Evolutionary conservation across 2,329 filamentous ascomycete genomes (phyloP), one percentile per base, ranked within the genome.

Genomic region (Fusarium brevicatenulatum): DNA sequence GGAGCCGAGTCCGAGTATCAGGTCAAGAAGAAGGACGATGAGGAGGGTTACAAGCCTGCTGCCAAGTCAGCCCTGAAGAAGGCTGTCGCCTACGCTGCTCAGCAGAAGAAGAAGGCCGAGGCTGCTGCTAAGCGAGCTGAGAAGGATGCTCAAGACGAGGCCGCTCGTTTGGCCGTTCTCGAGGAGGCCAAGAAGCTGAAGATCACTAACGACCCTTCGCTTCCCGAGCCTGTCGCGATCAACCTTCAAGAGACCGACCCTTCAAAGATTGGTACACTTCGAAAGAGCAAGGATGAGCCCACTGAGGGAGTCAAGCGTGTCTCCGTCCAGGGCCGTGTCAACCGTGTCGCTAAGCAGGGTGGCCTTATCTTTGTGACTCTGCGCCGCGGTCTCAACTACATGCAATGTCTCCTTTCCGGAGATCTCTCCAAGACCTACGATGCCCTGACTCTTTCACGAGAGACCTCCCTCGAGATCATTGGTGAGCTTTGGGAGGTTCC

Each of bases 381-480:
- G 69, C 88, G 91, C 72, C 93, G 96, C 79, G 95, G 95, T 66
- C 93, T 95, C 79, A 76, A 76, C 61, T 91, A 91, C 79, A 87
- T 98, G 81, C 95, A 97, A 86, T 71, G 71, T 16, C 63, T 77
- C 7, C 52, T 77, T 23, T 74, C 75, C 7, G 95, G 95, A 64
- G 88, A 94, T 71, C 88, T 98, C 77, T 92, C 94, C 75, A 95
- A 94, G 86, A 95, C 93, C n/a, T 97, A 97, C 85, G 94, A 97
- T 79, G 93, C 94, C 70, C 86, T 97, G 76, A 95, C 92, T 30
- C 89, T 98, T 76, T 93, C 94, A 37, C 91, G 92, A 71, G 95
- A 95, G 84, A 96, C 94, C n/a, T 94, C 94, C 57, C 90, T 98
- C 79, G 91, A 91, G 78, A 90, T 98, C 65, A 90, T 90, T 68